phyloP scores from a whole-genome alignment of 2,329 filamentous ascomycete species.

The Calonectria honghensis region DNA sequence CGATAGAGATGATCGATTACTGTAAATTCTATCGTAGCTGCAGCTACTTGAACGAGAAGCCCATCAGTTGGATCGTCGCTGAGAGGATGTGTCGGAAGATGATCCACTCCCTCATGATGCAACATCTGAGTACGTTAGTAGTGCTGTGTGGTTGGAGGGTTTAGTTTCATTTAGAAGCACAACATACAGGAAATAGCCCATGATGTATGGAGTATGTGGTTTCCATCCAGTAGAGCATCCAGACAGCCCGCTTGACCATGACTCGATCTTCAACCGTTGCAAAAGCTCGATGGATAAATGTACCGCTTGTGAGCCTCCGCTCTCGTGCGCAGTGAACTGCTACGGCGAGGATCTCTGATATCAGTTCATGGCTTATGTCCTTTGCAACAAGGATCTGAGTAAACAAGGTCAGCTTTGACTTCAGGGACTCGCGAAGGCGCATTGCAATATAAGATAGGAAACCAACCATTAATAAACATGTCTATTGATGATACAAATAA shows the following conservation, averaged over 20 bases:
- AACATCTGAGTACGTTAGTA: background rate
- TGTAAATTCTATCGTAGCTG: background rate
- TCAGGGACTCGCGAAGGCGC: background rate
- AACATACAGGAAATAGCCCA: background rate
- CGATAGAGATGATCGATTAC: background rate
- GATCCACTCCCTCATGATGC: background rate
- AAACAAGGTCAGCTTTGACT: background rate
- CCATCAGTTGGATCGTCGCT: background rate
- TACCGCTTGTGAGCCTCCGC: background rate
- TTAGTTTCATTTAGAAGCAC: background rate
- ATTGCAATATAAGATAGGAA: background rate
- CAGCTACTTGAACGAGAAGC: background rate
- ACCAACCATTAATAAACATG: constrained; percentile 6
- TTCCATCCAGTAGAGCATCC: constrained; percentile 12
- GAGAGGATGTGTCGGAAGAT: background rate
- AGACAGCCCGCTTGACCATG: background rate
- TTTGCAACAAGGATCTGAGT: background rate
- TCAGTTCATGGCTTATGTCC: background rate
- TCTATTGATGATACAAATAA: background rate
- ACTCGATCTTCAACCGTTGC: background rate
- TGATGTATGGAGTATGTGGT: background rate
- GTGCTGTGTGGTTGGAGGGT: background rate
- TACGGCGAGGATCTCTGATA: background rate
- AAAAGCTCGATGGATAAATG: background rate
- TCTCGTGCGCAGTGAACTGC: constrained; percentile 7